Percentiles rank a stretch among this genome's conserved stretches.
These are phyloP conservation scores for Trametes cubensis DNA, from an alignment of 768 basidiomycete genomes.

Conservation along the genomic window DNA sequence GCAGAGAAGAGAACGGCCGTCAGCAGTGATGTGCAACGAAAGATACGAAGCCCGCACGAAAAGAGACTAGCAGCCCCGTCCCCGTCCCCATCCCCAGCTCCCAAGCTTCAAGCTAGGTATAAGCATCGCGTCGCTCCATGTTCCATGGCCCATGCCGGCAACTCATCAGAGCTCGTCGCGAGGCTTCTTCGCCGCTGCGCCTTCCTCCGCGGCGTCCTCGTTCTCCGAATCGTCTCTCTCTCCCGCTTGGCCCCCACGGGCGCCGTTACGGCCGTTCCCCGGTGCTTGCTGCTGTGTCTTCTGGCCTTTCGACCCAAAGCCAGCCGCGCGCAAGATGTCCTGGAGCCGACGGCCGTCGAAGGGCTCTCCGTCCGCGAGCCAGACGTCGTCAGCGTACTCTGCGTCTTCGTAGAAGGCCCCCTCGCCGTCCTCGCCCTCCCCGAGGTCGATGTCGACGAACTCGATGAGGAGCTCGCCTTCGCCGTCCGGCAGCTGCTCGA, in stretches of 20 bases:
- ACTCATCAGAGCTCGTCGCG: constrained; percentile 32
- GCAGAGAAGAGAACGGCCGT: too few species aligned
- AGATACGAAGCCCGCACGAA: too few species aligned
- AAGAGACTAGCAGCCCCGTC: too few species aligned
- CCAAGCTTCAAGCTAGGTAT: background rate
- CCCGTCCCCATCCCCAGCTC: too few species aligned
- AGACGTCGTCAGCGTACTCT: constrained; percentile 31
- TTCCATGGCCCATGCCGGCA: background rate
- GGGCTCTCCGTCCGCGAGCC: constrained; percentile 45
- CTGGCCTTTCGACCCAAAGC: constrained; percentile 22
- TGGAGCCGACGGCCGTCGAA: constrained; percentile 28
- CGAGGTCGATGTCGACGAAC: constrained; percentile 25
- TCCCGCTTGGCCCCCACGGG: background rate
- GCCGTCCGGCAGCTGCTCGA: constrained; percentile 28
- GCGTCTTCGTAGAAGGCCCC: constrained; percentile 38
- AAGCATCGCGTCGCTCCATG: background rate
- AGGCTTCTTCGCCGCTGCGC: constrained; percentile 17
- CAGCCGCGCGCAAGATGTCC: constrained; percentile 28
- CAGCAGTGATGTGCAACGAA: too few species aligned
- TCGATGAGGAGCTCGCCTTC: constrained; percentile 31
- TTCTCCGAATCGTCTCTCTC: constrained; percentile 11
- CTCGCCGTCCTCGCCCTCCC: constrained; percentile 44
- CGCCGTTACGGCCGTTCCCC: too few species aligned
- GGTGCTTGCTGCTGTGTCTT: constrained; percentile 13
- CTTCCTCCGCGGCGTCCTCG: constrained; percentile 18